Evolutionary conservation across 441 rosid species (phyloP).

Genomic region (Gossypium schwendimanii): DNA sequence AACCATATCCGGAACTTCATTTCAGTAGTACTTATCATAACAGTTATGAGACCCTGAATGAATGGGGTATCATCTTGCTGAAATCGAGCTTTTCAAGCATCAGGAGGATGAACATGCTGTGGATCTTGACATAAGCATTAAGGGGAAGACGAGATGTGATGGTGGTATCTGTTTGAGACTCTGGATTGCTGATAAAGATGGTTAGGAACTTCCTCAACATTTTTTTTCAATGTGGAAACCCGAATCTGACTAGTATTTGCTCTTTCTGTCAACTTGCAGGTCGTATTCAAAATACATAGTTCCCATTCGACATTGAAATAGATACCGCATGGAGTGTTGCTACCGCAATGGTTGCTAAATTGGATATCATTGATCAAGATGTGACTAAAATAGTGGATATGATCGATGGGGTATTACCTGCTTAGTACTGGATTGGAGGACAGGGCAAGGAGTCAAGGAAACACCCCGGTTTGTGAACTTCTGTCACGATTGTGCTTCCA

Average conservation of each 20-base stretch:
- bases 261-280: conserved; percentile 33
- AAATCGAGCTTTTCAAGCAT: conserved; percentile 54
- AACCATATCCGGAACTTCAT: conserved; percentile 39
- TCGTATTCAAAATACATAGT: conserved; percentile 63
- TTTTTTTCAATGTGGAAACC: not conserved
- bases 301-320: conserved; percentile 59
- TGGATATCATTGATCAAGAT: conserved; percentile 68
- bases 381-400: conserved; percentile 69
- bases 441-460: conserved; percentile 60
- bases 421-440: conserved; percentile 66
- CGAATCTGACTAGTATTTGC: not conserved
- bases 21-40: conserved; percentile 25
- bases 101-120: conserved; percentile 48
- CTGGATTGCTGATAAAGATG: conserved; percentile 71
- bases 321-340: conserved; percentile 84
- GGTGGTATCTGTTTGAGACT: conserved; percentile 56
- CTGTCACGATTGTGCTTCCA: conserved; percentile 57
- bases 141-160: conserved; percentile 58
- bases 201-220: conserved; percentile 26
- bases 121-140: conserved; percentile 58
- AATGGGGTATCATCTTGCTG: conserved; percentile 43
- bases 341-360: conserved; percentile 80
- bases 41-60: conserved; percentile 20
- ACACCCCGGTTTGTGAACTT: conserved; percentile 39
- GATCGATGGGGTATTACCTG: conserved; percentile 78